Evolutionary conservation across 1,284 basidiomycete species (phyloP).

Genomic region (Butyriboletus appendiculatus): DNA sequence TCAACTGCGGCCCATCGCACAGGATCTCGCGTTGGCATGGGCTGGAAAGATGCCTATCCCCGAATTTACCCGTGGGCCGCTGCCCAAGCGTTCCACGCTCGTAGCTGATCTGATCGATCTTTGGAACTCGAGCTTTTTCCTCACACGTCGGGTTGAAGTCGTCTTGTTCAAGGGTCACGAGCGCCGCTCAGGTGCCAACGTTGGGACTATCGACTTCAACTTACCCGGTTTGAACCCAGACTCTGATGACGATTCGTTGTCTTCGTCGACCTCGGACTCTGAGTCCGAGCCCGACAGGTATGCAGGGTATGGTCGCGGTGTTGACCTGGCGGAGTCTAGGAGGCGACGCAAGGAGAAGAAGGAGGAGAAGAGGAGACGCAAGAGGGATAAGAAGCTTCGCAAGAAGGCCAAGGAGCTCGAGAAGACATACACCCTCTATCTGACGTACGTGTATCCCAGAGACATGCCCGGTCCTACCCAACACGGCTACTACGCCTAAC

Average conservation of each 20-base stretch:
- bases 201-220: constrained; percentile 54
- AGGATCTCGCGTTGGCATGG: constrained; percentile 76
- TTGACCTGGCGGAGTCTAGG: constrained; percentile 48
- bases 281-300: constrained; percentile 45
- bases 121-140: constrained; percentile 77
- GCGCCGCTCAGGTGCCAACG: constrained; percentile 62
- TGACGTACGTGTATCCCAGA: constrained; percentile 50
- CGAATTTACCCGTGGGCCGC: constrained; percentile 44
- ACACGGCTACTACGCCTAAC: constrained; percentile 31
- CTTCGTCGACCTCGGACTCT: constrained; percentile 39
- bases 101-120: constrained; percentile 70
- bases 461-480: constrained; percentile 22
- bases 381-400: constrained; percentile 62
- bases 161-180: constrained; percentile 75
- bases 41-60: constrained; percentile 67
- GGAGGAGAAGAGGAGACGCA: constrained; percentile 57
- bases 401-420: constrained; percentile 58
- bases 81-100: constrained; percentile 57
- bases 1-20: constrained; percentile 5
- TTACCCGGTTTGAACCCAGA: constrained; percentile 50
- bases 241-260: constrained; percentile 39
- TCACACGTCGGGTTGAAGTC: constrained; percentile 67
- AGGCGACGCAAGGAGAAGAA: constrained; percentile 52
- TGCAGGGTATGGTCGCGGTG: constrained; percentile 39
- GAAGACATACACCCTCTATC: constrained; percentile 61